phyloP scores from a whole-genome alignment of 768 basidiomycete species.

The Russula virescens region DNA sequence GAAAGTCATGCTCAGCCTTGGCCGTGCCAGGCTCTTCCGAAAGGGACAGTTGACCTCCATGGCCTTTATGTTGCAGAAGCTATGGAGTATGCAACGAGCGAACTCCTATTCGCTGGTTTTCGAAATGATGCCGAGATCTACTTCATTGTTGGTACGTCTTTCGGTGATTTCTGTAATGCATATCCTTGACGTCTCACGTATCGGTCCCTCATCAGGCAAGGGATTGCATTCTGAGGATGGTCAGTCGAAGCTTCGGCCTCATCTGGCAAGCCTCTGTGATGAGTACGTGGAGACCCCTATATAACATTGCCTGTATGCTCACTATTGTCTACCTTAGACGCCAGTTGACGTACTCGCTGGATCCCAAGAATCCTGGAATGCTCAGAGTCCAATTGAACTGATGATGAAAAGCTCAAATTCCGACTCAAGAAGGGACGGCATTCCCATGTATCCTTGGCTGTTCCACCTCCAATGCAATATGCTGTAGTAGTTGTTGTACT shows the following conservation, averaged over 20 bases:
- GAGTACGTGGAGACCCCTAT: no score
- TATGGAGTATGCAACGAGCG: neutral
- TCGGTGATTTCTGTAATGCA: no score
- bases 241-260: conserved; percentile 7
- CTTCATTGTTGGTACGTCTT: conserved; percentile 13
- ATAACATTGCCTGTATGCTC: neutral
- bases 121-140: neutral
- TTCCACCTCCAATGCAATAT: neutral
- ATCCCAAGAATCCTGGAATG: conserved; percentile 3
- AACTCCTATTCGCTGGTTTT: neutral
- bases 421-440: neutral
- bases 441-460: neutral
- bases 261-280: neutral
- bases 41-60: conserved; percentile 14
- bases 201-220: neutral
- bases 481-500: no score
- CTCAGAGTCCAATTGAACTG: neutral
- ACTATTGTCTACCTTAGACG: neutral
- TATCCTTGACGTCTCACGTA: neutral
- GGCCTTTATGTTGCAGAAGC: conserved; percentile 10
- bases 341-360: no score
- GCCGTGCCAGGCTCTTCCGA: neutral
- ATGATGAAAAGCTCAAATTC: neutral
- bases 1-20: neutral
- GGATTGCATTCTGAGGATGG: conserved; percentile 1